Percentiles rank a stretch among this genome's conserved stretches.
Evolutionary conservation across 495 filamentous ascomycete genomes (phyloP).

Genomic region (Podospora didyma): DNA sequence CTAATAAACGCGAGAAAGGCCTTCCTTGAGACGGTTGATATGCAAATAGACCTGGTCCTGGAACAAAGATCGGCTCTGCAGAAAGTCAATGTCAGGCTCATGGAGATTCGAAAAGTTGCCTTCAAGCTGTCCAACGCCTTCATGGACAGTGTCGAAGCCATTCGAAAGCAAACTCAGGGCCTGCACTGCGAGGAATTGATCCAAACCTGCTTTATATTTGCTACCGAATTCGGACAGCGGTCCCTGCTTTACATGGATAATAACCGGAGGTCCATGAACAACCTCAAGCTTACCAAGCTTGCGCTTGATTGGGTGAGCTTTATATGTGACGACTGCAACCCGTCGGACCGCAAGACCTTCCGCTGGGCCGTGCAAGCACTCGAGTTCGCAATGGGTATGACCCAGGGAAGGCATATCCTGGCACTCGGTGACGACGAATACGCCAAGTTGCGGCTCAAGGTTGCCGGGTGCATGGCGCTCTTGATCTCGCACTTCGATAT

Average conservation of each 20-base stretch:
- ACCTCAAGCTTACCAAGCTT: constrained; percentile 85
- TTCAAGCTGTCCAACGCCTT: constrained; percentile 98
- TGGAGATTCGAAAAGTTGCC: constrained; percentile 91
- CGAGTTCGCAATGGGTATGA: constrained; percentile 97
- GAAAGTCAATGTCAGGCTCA: constrained; percentile 85
- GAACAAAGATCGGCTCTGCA: constrained; percentile 91
- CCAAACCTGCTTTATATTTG: constrained; percentile 98
- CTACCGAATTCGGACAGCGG: constrained; percentile 94
- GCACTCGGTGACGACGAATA: constrained; percentile 85
- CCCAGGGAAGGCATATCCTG: constrained; percentile 83
- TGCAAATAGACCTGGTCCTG: constrained; percentile 79
- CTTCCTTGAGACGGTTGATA: constrained; percentile 71
- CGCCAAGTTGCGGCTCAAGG: constrained; percentile 72
- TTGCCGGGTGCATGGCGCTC: constrained; percentile 95
- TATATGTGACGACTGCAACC: constrained; percentile 93
- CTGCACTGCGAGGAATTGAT: constrained; percentile 93
- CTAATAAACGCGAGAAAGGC: constrained; percentile 71
- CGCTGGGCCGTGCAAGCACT: constrained; percentile 93
- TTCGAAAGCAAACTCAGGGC: constrained; percentile 76
- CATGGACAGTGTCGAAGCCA: constrained; percentile 96
- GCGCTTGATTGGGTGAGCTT: constrained; percentile 97
- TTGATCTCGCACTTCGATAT: constrained; percentile 99
- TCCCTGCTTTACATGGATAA: constrained; percentile 90
- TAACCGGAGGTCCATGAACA: constrained; percentile 92
- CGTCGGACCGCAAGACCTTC: constrained; percentile 93